Base-by-base conservation (phyloP, 441 rosid species). In the Gossypium davidsonii region DNA sequence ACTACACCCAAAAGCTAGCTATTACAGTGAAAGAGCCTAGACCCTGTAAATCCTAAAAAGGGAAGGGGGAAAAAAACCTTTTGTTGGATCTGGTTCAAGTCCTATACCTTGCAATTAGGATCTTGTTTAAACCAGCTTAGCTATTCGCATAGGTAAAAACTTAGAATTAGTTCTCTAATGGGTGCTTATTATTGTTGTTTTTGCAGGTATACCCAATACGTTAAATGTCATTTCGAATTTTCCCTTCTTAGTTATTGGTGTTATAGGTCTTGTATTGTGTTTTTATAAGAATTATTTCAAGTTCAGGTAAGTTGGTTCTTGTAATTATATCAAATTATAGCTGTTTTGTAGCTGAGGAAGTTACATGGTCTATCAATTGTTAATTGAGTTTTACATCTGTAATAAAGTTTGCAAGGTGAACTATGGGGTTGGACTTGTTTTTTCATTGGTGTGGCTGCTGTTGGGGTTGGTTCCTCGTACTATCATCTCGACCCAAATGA, bases 401-500 rank as follows among this genome's bases (percentile, higher is more conserved):
- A 46, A 18, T 57, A 71, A 85, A 92, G 98, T 63, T 84, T 88
- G 87, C 86, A 78, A 85, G 97, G 97, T 76, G 98, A 94, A 82
- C 87, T 85, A 63, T 76, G 84, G 79, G 98, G 97, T 39, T 94
- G 97, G 97, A 84, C 90, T 8, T 86, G 86, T 76, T 92, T 94
- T 68, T 94, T 78, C 83, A 42, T 88, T 28, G 98, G 97, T 67
- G 92, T 94, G 44, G 86, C 89, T 11, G 95, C 93, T 51, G 95
- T 92, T 84, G 95, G 83, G 56, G 64, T 92, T 74, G 98, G 97
- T 37, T 94, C 97, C 55, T 83, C 90, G 3, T 94, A 92, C 83
- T 92, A 90, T 79, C 97, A 92, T 88, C 97, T 94, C 64, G 78
- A 86, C 67, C 98, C 98, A 10, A 59, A 94, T 74, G 98, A 94